Evolutionary conservation across 306 rosid species (phyloP).

Genomic region (Corylus americana): DNA sequence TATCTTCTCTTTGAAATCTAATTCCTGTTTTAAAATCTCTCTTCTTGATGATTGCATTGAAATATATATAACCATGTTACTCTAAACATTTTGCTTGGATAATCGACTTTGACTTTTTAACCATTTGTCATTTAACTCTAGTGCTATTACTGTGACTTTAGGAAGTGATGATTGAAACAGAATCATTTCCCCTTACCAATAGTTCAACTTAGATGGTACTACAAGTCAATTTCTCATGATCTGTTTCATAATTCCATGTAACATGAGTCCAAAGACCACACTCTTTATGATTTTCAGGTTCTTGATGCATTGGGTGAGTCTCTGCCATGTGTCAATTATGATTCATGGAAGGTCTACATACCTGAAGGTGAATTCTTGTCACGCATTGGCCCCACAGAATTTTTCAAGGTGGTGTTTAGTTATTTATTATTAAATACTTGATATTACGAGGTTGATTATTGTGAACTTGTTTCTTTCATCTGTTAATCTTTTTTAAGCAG

Average conservation of each 20-base stretch:
- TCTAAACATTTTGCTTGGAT: background rate
- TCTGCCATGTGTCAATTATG: slow-evolving; percentile 73
- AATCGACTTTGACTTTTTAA: background rate
- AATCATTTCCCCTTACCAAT: background rate
- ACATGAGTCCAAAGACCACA: background rate
- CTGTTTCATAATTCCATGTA: background rate
- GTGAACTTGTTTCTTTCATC: background rate
- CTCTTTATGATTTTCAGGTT: slow-evolving; percentile 46
- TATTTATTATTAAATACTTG: background rate
- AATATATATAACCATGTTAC: background rate
- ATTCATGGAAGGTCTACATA: slow-evolving; percentile 93
- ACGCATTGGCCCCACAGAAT: slow-evolving; percentile 90
- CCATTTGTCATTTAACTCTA: background rate
- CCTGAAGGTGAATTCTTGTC: slow-evolving; percentile 92
- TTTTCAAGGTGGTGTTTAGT: slow-evolving; percentile 57
- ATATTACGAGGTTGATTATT: background rate
- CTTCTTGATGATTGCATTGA: too few species aligned
- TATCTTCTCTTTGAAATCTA: too few species aligned
- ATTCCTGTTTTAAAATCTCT: too few species aligned
- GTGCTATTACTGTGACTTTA: background rate
- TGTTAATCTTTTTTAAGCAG: background rate
- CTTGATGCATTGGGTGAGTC: slow-evolving; percentile 84
- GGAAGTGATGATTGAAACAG: background rate
- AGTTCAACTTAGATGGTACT: background rate
- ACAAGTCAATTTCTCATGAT: background rate